A percentile compares a stretch with the other conserved stretches of the same genome.
These are phyloP conservation scores for Spatholobus suberectus DNA, from an alignment of 306 rosid species.

Conservation along the genomic window DNA sequence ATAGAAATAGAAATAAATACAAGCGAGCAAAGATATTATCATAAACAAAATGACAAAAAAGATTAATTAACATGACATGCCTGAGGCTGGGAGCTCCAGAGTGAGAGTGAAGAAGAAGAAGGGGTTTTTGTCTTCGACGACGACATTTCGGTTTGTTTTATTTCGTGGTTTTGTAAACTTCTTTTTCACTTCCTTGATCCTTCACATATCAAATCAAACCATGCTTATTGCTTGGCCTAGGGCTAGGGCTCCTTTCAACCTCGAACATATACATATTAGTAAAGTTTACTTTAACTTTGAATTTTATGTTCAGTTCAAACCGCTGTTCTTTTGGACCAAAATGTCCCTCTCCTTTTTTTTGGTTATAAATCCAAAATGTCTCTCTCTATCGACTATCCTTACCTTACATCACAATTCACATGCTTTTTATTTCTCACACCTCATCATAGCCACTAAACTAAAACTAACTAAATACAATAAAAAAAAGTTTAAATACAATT, in stretches of 20 bases:
- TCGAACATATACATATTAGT: background rate
- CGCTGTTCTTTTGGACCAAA: too few species aligned
- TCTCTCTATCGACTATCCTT: background rate
- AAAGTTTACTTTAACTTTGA: background rate
- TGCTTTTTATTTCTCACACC: background rate
- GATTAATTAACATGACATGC: conserved; percentile 47
- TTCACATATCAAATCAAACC: background rate
- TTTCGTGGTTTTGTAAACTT: background rate
- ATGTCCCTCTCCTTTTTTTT: too few species aligned
- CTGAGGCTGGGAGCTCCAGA: conserved; percentile 49
- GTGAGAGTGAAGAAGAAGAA: conserved; percentile 18
- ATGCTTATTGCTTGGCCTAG: too few species aligned
- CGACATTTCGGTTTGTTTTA: conserved; percentile 24
- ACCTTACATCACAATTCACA: background rate
- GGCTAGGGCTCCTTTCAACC: background rate
- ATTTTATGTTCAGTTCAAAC: too few species aligned
- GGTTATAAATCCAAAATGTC: background rate
- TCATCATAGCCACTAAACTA: too few species aligned
- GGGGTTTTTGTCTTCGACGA: conserved; percentile 58
- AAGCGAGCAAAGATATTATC: background rate
- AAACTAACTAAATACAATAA: background rate
- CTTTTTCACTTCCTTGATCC: background rate
- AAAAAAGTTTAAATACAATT: background rate
- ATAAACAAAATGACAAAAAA: background rate
- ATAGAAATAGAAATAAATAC: too few species aligned